Percentiles rank a stretch among this genome's conserved stretches.
Conservation (phyloP, 2,329 filamentous ascomycete species). For the Aspergillus neoniger region DNA sequence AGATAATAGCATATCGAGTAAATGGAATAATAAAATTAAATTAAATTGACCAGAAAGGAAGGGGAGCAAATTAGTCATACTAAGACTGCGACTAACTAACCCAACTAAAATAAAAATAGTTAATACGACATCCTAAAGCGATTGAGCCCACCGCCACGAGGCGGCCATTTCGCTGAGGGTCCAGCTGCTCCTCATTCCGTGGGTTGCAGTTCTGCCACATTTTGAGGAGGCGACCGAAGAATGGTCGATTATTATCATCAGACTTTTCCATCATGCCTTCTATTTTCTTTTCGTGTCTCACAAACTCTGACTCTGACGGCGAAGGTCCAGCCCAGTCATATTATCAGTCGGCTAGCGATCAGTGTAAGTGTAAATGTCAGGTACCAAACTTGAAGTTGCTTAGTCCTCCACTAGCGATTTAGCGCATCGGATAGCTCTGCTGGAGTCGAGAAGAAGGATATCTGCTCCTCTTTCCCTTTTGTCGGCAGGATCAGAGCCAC, state of each 20-base stretch:
- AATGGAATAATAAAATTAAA: background rate
- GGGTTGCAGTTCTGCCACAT: slow-evolving; percentile 5
- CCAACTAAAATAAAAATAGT: slow-evolving; percentile 1
- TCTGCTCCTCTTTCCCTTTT: slow-evolving; percentile 4
- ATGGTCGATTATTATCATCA: background rate
- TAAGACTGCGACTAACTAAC: background rate
- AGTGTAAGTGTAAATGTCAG: slow-evolving; percentile 8
- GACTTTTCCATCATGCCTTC: background rate
- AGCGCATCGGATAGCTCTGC: slow-evolving; percentile 8
- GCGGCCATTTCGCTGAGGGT: slow-evolving; percentile 22
- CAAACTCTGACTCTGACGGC: background rate
- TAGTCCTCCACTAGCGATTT: slow-evolving; percentile 8
- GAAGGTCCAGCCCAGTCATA: background rate
- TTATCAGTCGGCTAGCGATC: background rate
- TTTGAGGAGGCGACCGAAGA: background rate
- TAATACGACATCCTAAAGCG: background rate
- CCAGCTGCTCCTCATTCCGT: slow-evolving; percentile 5
- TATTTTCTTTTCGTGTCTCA: background rate
- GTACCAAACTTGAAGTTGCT: slow-evolving; percentile 15
- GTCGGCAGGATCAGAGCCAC: slow-evolving; percentile 2
- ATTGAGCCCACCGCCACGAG: slow-evolving; percentile 29
- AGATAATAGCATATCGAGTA: background rate
- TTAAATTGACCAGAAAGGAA: background rate
- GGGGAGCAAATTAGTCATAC: background rate
- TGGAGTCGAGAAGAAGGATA: background rate